Percentiles rank a stretch among this genome's conserved stretches.
Conservation (phyloP, 257 asterid genomes). For the Solanum raphanifolium region DNA sequence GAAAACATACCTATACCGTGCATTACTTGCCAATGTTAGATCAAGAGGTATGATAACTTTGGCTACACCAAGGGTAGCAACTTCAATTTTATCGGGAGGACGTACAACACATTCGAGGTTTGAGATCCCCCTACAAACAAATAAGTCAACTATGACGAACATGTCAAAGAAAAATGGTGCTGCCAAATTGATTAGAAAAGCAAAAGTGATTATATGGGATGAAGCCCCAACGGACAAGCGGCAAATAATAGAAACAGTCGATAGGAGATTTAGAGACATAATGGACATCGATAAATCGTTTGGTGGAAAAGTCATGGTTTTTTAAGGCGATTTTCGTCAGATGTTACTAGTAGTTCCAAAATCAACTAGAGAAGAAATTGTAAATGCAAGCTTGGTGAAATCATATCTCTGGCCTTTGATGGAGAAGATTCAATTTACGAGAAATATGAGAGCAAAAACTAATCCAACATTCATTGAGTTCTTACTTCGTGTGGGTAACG, state of each 20-base stretch:
- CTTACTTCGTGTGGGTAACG: background rate
- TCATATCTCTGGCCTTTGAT: background rate
- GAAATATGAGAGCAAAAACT: background rate
- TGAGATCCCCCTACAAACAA: background rate
- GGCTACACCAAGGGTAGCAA: background rate
- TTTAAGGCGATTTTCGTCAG: background rate
- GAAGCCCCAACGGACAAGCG: too few species aligned
- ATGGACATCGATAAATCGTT: background rate
- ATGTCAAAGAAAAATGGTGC: too few species aligned
- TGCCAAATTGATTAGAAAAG: background rate
- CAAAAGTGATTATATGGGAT: background rate
- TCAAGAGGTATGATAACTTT: background rate
- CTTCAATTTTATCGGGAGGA: background rate
- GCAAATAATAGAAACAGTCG: too few species aligned
- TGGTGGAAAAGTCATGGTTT: background rate
- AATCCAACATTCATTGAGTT: background rate
- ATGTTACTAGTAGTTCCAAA: background rate
- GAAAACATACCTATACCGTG: too few species aligned
- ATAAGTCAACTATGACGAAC: background rate
- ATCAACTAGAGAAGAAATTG: background rate
- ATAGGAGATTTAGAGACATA: background rate
- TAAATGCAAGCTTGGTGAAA: background rate
- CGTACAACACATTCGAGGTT: background rate
- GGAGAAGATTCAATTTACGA: background rate
- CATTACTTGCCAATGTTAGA: background rate